phyloP scores from a whole-genome alignment of 768 basidiomycete genomes.

The Boletus barrowsii region DNA sequence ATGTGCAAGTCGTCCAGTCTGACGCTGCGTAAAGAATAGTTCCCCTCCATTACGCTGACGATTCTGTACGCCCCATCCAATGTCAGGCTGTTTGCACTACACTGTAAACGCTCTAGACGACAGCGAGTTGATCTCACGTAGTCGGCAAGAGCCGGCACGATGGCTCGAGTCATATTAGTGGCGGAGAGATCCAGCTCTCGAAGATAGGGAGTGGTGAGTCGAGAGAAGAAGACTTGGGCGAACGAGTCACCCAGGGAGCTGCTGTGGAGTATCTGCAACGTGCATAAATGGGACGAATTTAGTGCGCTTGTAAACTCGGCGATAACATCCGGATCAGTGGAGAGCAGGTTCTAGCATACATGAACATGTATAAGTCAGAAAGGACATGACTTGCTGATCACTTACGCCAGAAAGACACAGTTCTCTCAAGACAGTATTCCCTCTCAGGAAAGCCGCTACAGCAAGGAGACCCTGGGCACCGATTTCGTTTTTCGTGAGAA shows the following conservation, averaged over 20 bases:
- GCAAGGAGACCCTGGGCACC: slow-evolving; percentile 53
- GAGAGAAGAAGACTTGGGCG: slow-evolving; percentile 45
- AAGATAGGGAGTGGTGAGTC: slow-evolving; percentile 46
- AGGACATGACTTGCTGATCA: slow-evolving; percentile 2
- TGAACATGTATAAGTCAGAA: slow-evolving; percentile 12
- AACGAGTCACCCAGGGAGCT: slow-evolving; percentile 50
- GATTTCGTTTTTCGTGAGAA: slow-evolving; percentile 55
- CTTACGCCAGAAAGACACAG: slow-evolving; percentile 60
- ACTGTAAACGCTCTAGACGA: slow-evolving; percentile 45
- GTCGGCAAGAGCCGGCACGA: slow-evolving; percentile 41
- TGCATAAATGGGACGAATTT: slow-evolving; percentile 51
- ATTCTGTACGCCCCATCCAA: slow-evolving; percentile 43
- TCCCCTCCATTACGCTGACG: slow-evolving; percentile 44
- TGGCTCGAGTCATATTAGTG: slow-evolving; percentile 41
- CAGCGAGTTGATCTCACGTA: slow-evolving; percentile 54
- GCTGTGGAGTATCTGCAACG: slow-evolving; percentile 52
- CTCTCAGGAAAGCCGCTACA: slow-evolving; percentile 49
- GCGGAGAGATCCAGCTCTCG: slow-evolving; percentile 56
- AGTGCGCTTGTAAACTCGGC: slow-evolving; percentile 45
- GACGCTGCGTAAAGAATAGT: slow-evolving; percentile 46
- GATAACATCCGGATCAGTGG: slow-evolving; percentile 35
- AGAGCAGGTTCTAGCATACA: slow-evolving; percentile 39
- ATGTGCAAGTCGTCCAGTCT: slow-evolving; percentile 48
- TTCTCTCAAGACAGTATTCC: slow-evolving; percentile 44
- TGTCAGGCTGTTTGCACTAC: slow-evolving; percentile 56